These are phyloP conservation scores for Cryptosporidium tyzzeri DNA, from an alignment of 169 alveolate species.

Conservation along the genomic window DNA sequence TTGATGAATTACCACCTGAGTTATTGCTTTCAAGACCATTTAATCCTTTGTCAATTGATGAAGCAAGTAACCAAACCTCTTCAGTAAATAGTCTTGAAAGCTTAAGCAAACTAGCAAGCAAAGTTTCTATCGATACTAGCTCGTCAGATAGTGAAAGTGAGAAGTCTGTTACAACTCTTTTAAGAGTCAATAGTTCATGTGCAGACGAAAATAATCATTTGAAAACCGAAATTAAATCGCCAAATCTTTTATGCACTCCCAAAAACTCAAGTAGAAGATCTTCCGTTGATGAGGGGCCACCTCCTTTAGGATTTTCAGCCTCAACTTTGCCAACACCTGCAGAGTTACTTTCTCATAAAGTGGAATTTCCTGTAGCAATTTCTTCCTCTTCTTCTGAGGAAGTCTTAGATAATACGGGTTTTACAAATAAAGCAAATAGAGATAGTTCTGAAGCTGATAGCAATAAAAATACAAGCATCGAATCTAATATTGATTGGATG, in stretches of 20 bases:
- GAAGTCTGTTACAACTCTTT: background rate
- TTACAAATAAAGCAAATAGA: background rate
- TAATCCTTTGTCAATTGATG: slow-evolving; percentile 70
- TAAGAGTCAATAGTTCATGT: background rate
- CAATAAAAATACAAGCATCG: background rate
- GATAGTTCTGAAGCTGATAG: background rate
- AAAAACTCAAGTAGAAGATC: slow-evolving; percentile 70
- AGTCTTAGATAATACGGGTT: background rate
- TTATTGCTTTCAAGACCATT: slow-evolving; percentile 65
- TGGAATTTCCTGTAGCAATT: slow-evolving; percentile 38
- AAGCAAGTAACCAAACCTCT: slow-evolving; percentile 59
- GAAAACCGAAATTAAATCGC: background rate
- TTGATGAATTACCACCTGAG: slow-evolving; percentile 74
- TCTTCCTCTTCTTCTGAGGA: slow-evolving; percentile 70
- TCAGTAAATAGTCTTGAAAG: slow-evolving; percentile 65
- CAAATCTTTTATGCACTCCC: slow-evolving; percentile 20
- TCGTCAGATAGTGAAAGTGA: slow-evolving; percentile 12
- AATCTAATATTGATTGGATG: slow-evolving; percentile 4
- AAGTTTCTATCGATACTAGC: background rate
- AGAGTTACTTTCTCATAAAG: slow-evolving; percentile 67
- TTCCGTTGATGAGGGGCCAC: slow-evolving; percentile 74
- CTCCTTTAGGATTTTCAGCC: slow-evolving; percentile 57
- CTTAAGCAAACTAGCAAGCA: slow-evolving; percentile 14
- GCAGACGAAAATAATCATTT: background rate
- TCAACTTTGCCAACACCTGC: slow-evolving; percentile 74